Percentiles rank a stretch among this genome's conserved stretches.
Conservation (phyloP, 73 alveolate genomes). For the Symbiodinium pilosum region DNA sequence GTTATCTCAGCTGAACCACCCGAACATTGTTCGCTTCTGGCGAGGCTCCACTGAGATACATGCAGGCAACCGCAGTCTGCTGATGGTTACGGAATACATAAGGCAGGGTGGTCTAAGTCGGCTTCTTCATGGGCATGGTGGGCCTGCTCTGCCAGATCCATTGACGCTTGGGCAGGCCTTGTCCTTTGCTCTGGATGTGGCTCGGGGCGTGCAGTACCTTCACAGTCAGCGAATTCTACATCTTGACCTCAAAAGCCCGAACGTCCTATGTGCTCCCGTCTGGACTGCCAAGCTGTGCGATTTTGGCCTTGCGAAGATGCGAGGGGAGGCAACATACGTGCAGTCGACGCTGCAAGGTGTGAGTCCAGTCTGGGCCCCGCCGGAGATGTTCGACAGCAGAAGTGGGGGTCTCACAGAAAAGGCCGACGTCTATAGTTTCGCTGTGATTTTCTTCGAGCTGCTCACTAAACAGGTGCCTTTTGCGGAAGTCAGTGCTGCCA, state of each 20-base stretch:
- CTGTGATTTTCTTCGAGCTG: slow-evolving; percentile 20
- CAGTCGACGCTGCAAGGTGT: slow-evolving; percentile 85
- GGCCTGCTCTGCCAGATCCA: slow-evolving; percentile 67
- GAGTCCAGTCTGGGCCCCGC: slow-evolving; percentile 91
- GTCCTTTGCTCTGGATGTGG: slow-evolving; percentile 61
- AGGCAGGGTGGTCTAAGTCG: slow-evolving; percentile 61
- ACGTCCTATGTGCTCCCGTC: slow-evolving; percentile 32
- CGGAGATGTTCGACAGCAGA: slow-evolving; percentile 50
- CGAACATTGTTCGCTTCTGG: slow-evolving; percentile 82
- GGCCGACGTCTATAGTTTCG: slow-evolving; percentile 62
- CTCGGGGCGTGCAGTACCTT: slow-evolving; percentile 65
- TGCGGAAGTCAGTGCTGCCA: slow-evolving; percentile 41
- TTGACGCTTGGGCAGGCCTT: slow-evolving; percentile 44
- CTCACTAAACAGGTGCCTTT: slow-evolving; percentile 66
- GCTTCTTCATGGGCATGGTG: slow-evolving; percentile 68
- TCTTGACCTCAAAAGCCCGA: slow-evolving; percentile 44
- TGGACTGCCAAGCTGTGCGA: slow-evolving; percentile 60
- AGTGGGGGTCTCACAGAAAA: slow-evolving; percentile 60
- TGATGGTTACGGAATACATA: slow-evolving; percentile 86
- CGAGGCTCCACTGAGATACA: slow-evolving; percentile 78
- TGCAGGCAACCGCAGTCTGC: slow-evolving; percentile 22
- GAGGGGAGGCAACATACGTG: slow-evolving; percentile 57
- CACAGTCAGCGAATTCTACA: slow-evolving; percentile 24
- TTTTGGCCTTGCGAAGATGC: slow-evolving; percentile 61
- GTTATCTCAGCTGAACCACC: slow-evolving; percentile 73